Evolutionary conservation across 1,139 yeast species (phyloP).

Genomic region (Suhomyces maxii): DNA sequence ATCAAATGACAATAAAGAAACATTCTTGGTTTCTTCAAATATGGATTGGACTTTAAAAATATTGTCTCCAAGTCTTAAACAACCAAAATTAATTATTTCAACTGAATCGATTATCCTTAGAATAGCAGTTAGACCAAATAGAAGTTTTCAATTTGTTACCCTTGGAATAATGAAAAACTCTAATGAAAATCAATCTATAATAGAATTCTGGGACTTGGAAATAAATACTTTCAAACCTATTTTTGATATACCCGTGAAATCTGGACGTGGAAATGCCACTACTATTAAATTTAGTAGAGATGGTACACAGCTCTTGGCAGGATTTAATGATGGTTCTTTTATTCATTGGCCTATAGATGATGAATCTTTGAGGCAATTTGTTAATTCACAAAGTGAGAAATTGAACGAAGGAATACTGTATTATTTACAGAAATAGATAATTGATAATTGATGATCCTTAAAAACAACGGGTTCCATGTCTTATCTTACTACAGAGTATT

Average conservation of each 20-base stretch:
- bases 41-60: conserved; percentile 33
- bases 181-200: conserved; percentile 20
- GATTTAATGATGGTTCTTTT: conserved; percentile 28
- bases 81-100: conserved; percentile 26
- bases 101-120: conserved; percentile 44
- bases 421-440: conserved; percentile 7
- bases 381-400: conserved; percentile 3
- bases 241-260: conserved; percentile 20
- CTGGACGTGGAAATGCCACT: conserved; percentile 14
- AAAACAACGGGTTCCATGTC: too few species aligned
- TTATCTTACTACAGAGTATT: too few species aligned
- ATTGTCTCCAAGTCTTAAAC: conserved; percentile 20
- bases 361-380: conserved; percentile 11
- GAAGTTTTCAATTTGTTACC: conserved; percentile 47
- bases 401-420: conserved; percentile 13
- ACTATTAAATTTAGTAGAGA: conserved; percentile 22
- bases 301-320: conserved; percentile 26
- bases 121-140: conserved; percentile 43
- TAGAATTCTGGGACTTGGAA: conserved; percentile 60
- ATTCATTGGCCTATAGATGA: conserved; percentile 22
- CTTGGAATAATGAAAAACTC: conserved; percentile 40
- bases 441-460: neutral
- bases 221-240: conserved; percentile 41
- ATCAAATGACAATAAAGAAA: conserved; percentile 3
- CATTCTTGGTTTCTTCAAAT: conserved; percentile 24